Evolutionary conservation across 2,329 filamentous ascomycete genomes (phyloP), one percentile per base, ranked within the genome.

Genomic region (Aspergillus clavatus): DNA sequence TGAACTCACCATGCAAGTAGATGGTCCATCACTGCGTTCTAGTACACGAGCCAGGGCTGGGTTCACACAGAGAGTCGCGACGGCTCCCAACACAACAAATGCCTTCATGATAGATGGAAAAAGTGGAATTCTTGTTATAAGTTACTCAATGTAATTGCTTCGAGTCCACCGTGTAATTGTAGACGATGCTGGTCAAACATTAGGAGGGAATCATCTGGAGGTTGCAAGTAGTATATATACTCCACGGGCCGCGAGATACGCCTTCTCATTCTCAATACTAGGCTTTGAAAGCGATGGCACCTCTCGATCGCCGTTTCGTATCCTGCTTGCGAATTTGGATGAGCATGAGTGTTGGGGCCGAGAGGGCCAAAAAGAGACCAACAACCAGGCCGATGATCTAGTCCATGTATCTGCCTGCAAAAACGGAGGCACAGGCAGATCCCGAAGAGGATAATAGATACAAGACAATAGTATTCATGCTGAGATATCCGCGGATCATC

Each of bases 71-170:
- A 62, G 48, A 44, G 52, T 53, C 37, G 54, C 53, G 48, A 54
- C 41, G 21, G 55, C 40, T 45, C 55, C 57, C 39, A 62, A 37
- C 38, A 54, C 26, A 53, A 57, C 31, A 42, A 55, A 54, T 43
- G 55, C 44, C 55, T 62, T 65, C 62, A 65, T 64, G 38, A 27
- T 61, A 50, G 47, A 48, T 23, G 44, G 10, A 5, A 18, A 10
- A 35, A 7, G 18, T 18, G 31, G 10, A 11, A 16, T 4, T 5
- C 31, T 35, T 35, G 6, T 35, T 21, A 10, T 24, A 24, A 5
- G 8, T 24, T 8, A 24, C 18, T 35, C 10, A n/a, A 35, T 12
- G 31, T 35, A 5, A 5, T 24, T n/a, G n/a, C n/a, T n/a, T n/a
- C n/a, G n/a, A n/a, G n/a, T n/a, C n/a, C n/a, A n/a, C n/a, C n/a